Base-by-base conservation (phyloP, 2,329 filamentous ascomycete genomes). In the Colletotrichum falcatum region DNA sequence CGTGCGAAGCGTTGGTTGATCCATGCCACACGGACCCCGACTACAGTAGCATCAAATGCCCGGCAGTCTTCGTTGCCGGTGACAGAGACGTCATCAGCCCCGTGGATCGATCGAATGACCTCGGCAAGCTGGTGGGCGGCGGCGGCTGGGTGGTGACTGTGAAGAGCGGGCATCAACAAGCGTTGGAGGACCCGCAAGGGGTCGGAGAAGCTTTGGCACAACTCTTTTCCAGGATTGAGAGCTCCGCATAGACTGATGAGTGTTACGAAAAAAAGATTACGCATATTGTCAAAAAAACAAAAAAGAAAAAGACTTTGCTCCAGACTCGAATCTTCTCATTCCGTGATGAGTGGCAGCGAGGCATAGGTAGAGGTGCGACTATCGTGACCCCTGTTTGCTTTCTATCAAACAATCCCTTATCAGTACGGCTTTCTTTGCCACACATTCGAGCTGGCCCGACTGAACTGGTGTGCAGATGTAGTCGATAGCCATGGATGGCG, bases 41-140 rank as follows among this genome's bases (percentile, higher is more conserved):
- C 49, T 80, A 80, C 61, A 35, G 70, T 16, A 66, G 66, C 14
- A 79, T 80, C 65, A 74, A 60, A 37, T 78, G 77, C 48, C 78
- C 78, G 1, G 62, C 73, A 8, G 66, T 79, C 2, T 75, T 80
- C 30, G 74, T 81, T 2, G 76, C 76, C 1, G 78, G 79, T 2
- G 77, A 79, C 56, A 72, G 75, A 60, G 78, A 80, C 63, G 66
- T 73, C 11, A 79, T 81, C 30, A 77, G 75, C 35, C 76, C 78
- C 5, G 51, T 75, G 4, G 74, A 76, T 49, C 66, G 76, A 61
- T 76, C 76, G 1, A 72, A 74, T 42, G 77, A 77, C 14, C 60
- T 80, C 53, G 75, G 73, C 14, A 71, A 55, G 18, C 68, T 79
- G 58, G 67, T 80, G 20, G 75, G 76, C 16, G 77, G 76, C 16